A percentile compares a stretch with the other conserved stretches of the same genome.
These are phyloP conservation scores for Blastobotrys elegans DNA, from an alignment of 1,139 yeast genomes.

Conservation along the genomic window DNA sequence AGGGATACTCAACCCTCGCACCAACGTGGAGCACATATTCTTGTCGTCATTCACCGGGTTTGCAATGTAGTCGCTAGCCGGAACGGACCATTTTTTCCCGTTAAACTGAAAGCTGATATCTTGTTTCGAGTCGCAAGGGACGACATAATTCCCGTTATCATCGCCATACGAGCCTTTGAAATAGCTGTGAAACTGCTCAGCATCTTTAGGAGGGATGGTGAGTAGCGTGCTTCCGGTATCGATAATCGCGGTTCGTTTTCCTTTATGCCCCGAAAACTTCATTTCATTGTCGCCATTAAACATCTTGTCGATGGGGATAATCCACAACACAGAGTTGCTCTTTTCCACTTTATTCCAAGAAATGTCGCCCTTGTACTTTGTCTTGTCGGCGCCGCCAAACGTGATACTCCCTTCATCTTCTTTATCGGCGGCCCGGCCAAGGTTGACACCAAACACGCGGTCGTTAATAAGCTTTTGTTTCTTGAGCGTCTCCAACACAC, in stretches of 20 bases:
- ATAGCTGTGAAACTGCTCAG: slow-evolving; percentile 47
- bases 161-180: slow-evolving; percentile 49
- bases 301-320: slow-evolving; percentile 42
- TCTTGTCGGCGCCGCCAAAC: slow-evolving; percentile 41
- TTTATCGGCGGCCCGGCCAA: slow-evolving; percentile 37
- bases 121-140: slow-evolving; percentile 48
- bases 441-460: slow-evolving; percentile 41
- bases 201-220: slow-evolving; percentile 54
- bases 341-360: slow-evolving; percentile 39
- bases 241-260: slow-evolving; percentile 45
- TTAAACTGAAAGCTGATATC: slow-evolving; percentile 41
- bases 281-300: slow-evolving; percentile 35
- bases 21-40: slow-evolving; percentile 61
- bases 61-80: slow-evolving; percentile 47
- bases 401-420: slow-evolving; percentile 42
- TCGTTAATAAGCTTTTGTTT: slow-evolving; percentile 36
- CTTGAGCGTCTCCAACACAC: slow-evolving; percentile 39
- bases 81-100: slow-evolving; percentile 43
- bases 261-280: slow-evolving; percentile 26
- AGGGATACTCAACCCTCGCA: slow-evolving; percentile 45
- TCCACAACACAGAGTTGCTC: slow-evolving; percentile 50
- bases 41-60: slow-evolving; percentile 38
- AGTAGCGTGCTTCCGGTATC: slow-evolving; percentile 68
- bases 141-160: slow-evolving; percentile 55
- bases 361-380: slow-evolving; percentile 43